Evolutionary conservation across 768 basidiomycete genomes (phyloP), one percentile per base, ranked within the genome.

Genomic region (Suillus clintonianus): DNA sequence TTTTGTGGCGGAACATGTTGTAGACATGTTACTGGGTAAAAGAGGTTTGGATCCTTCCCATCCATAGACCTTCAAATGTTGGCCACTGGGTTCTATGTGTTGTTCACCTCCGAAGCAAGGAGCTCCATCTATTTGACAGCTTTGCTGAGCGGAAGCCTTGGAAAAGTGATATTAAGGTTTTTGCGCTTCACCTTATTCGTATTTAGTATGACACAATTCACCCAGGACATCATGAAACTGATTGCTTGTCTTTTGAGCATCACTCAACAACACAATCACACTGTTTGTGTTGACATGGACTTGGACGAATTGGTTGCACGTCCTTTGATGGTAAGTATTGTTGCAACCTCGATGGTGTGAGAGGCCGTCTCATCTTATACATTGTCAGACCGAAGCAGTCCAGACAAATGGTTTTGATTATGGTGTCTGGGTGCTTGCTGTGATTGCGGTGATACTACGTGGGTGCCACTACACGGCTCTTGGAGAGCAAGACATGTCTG

Each of bases 31-130:
- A 71, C 51, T 79, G 78, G 78, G 8, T 11, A 0, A 74, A 72
- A 53, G 39, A 62, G 6, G 17, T 70, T 0, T 81, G 78, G 79
- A 72, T 80, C 2, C 34, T 81, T 3, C 80, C 79, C 0, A 76
- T 81, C 7, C 79, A 80, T 61, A 66, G 70, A 0, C 47, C 59
- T 6, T 65, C 32, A 0, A 5, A 5, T 2, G 60, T 63, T 0
- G 47, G 65, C 11, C 78, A 80, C 56, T 79, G 77, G 76, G 77
- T 79, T 0, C 45, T 78, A 5, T 71, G 69, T 7, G 57, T 69
- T 5, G 60, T 72, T 0, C 60, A 64, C 30, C 60, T 71, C 3
- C 13, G 5, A 1, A 11, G 30, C 8, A 61, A 64, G 2, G 54
- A 70, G 27, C 30, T 78, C 0, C 62, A 66, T 24, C 54, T 80